Evolutionary conservation across 2,329 filamentous ascomycete genomes (phyloP).

Genomic region (Cladosporium colombiae): DNA sequence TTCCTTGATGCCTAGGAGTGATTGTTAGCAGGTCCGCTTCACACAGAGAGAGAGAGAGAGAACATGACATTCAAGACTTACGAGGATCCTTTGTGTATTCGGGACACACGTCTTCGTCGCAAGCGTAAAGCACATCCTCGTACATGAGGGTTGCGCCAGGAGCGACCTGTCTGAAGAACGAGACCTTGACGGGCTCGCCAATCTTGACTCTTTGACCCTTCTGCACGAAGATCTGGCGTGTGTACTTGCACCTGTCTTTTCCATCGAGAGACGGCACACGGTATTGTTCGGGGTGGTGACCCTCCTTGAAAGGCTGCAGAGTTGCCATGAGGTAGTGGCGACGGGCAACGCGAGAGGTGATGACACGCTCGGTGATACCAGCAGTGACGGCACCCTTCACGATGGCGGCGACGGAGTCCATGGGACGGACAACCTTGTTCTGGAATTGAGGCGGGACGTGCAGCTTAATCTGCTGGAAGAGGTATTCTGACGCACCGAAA

Average conservation of each 20-base stretch:
- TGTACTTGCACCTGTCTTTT: constrained; percentile 98
- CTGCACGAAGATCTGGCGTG: constrained; percentile 95
- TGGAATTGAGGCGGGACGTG: constrained; percentile 98
- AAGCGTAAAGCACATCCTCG: constrained; percentile 96
- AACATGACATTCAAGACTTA: constrained; percentile 59
- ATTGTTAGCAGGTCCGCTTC: constrained; percentile 13
- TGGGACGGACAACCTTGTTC: constrained; percentile 94
- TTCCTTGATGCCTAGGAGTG: constrained; percentile 84
- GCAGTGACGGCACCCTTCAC: constrained; percentile 98
- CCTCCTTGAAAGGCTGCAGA: constrained; percentile 97
- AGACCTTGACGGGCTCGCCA: constrained; percentile 97
- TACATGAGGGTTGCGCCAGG: constrained; percentile 98
- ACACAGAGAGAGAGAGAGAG: too few species aligned
- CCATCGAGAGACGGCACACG: constrained; percentile 94
- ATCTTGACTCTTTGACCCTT: constrained; percentile 99
- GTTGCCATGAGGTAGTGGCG: constrained; percentile 99
- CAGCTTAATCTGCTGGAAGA: constrained; percentile 99
- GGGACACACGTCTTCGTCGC: constrained; percentile 95
- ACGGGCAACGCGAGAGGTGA: constrained; percentile 95
- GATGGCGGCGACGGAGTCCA: constrained; percentile 98
- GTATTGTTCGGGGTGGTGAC: constrained; percentile 97
- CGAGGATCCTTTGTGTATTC: constrained; percentile 99
- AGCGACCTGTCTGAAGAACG: constrained; percentile 96
- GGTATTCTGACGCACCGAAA: constrained; percentile 96
- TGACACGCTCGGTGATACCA: constrained; percentile 93